Base-by-base conservation (phyloP, 2,329 filamentous ascomycete genomes). In the Xylariomycetidae sp. region DNA sequence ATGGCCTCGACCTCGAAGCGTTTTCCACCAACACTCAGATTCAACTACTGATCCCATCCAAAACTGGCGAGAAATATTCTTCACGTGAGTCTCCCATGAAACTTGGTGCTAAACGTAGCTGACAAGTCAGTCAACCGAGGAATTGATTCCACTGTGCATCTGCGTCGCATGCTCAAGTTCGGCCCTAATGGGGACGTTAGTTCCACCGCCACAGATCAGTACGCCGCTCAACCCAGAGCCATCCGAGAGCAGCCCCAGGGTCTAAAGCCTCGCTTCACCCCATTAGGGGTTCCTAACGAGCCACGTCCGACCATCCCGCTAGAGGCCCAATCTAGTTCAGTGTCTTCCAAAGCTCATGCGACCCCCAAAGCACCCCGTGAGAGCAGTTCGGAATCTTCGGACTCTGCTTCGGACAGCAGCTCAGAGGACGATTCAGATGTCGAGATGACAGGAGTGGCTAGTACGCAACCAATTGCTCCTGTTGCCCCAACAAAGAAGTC, bases 181-280 rank as follows among this genome's bases (percentile, higher is more conserved):
- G 57, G 64, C n/a, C 56, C 70, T 51, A 43, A 60, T 48, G 44
- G 57, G 56, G 43, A 58, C 39, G 43, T 56, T 44, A 46, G 59
- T 50, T 41, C 69, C 57, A 58, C 63, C 55, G 41, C 62, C 56
- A 47, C 56, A 39, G 30, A 58, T 10, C 53, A 64, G 15, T 63
- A 67, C 30, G 63, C 69, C 3, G 61, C 71, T 4, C 63, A 70
- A 36, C 47, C 50, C 3, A 75, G 66, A 38, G 56, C 69, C 2
- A 65, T 77, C 30, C 74, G 80, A 38, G 66, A 74, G 28, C 85
- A 88, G 54, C 82, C 85, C 2, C 69, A 73, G 48, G 81, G 78
- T 6, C 62, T 89, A 34, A 77, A 72, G 49, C 73, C 80, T 58
- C 75, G 83, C 20, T 88, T 75, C 57, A 71, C 72, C 34, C 83